Evolutionary conservation across 257 asterid genomes (phyloP).

Genomic region (Cruciata laevipes): DNA sequence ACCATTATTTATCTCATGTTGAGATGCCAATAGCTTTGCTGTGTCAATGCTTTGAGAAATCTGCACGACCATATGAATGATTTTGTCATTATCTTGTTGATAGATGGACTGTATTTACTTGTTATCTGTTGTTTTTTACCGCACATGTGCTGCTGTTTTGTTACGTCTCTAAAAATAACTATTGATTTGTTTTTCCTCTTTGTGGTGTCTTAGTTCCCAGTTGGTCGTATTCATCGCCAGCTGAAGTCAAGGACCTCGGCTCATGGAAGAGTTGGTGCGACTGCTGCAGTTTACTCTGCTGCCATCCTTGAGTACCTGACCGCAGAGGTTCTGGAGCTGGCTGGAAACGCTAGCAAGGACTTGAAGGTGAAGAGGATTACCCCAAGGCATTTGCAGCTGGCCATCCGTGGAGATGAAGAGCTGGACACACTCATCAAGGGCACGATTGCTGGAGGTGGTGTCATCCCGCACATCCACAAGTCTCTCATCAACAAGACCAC

Average conservation of each 20-base stretch:
- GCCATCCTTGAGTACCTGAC: conserved; percentile 87
- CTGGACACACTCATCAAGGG: conserved; percentile 93
- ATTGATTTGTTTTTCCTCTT: not conserved
- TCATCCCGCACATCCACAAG: conserved; percentile 95
- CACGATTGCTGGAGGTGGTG: conserved; percentile 97
- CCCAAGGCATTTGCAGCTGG: conserved; percentile 85
- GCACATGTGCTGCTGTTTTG: too few relatives aligned
- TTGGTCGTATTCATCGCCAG: conserved; percentile 93
- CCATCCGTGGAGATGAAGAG: conserved; percentile 96
- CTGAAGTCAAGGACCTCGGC: conserved; percentile 77
- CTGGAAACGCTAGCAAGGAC: conserved; percentile 97
- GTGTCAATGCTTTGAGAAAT: not conserved
- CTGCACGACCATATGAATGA: not conserved
- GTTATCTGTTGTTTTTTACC: too few relatives aligned
- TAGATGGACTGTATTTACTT: not conserved
- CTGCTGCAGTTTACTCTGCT: conserved; percentile 92
- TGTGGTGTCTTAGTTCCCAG: conserved; percentile 58
- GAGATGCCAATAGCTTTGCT: not conserved
- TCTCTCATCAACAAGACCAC: conserved; percentile 98
- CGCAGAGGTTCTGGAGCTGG: conserved; percentile 91
- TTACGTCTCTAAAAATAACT: not conserved
- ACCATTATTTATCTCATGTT: not conserved
- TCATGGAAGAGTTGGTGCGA: conserved; percentile 92
- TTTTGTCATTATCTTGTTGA: not conserved
- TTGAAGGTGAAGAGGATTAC: conserved; percentile 93